phyloP scores from a whole-genome alignment of 257 asterid species.

The Scutellaria barbata region DNA sequence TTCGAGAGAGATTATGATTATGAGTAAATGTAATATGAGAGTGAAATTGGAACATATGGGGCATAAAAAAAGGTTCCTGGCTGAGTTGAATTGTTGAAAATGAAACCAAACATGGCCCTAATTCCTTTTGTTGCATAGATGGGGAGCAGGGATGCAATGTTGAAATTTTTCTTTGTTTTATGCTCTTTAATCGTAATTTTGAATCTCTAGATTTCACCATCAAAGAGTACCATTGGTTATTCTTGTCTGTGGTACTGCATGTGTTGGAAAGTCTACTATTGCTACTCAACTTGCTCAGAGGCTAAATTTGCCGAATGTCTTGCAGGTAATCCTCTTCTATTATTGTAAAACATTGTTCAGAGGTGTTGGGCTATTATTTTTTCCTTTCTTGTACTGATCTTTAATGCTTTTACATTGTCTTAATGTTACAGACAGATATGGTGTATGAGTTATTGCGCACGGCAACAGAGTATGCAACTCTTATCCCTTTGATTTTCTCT shows the following conservation, averaged over 20 bases:
- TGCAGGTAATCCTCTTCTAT: conserved; percentile 62
- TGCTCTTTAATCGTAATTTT: conserved; percentile 30
- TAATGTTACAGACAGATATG: conserved; percentile 83
- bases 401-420: conserved; percentile 30
- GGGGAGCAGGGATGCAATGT: conserved; percentile 22
- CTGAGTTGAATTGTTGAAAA: conserved; percentile 4
- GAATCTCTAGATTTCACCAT: conserved; percentile 80
- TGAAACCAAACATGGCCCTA: background rate
- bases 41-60: background rate
- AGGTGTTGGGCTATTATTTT: background rate
- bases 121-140: background rate
- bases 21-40: background rate
- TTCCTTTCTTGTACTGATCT: conserved; percentile 33
- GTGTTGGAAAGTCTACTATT: conserved; percentile 96
- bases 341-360: conserved; percentile 24
- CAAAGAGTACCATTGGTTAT: conserved; percentile 97
- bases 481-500: conserved; percentile 26
- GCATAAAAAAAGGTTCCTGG: background rate
- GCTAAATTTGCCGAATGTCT: conserved; percentile 92
- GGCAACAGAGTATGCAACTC: conserved; percentile 86
- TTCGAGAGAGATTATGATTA: background rate
- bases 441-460: conserved; percentile 97
- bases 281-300: conserved; percentile 99
- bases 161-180: conserved; percentile 27
- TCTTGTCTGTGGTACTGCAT: conserved; percentile 99